Base-by-base conservation (phyloP, 108 stramenopile genomes). In the Fragilaria crotonensis region DNA sequence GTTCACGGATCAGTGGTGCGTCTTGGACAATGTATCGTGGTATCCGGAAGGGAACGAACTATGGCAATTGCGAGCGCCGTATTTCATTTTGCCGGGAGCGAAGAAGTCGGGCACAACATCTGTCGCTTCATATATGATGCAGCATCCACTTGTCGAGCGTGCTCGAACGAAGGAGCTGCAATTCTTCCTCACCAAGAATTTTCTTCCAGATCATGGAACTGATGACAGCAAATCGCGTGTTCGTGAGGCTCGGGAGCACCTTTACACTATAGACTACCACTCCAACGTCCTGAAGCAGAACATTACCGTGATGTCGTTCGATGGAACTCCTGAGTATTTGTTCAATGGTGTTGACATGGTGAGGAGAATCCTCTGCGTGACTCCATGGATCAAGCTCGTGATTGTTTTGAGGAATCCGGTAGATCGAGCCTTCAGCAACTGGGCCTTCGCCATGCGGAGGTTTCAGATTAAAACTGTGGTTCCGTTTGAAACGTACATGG, bases 341-440 rank as follows among this genome's bases (percentile, higher is more conserved):
- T 50, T 69, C 25, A 53, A 62, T 52, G 33, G 46, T 23, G 20
- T 30, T 7, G 17, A 50, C 0, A 25, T 61, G 7, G 54, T 61
- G 7, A 53, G 47, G 20, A 60, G 60, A 3, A 36, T 69, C 18
- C 48, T 69, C 0, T 69, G 68, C 45, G 52, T 62, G n/a, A 17
- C 41, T 1, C 68, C 68, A 27, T 69, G 68, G 68, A 45, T 69
- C 45, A 54, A 62, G 50, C 3, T 69, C 17, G 44, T 69, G 4
- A 32, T 69, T 0, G 30, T 62, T 5, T 29, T 69, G 17, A 60
- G 52, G 19, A 45, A 69, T 49, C 68, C 68, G 5, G 45, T 62
- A 19, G 68, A 56, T 41, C 68, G 68, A 25, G 22, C 30, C 4
- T 69, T 19, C 33, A 44, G 5, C 55, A 61, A 49, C 23, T 69